Evolutionary conservation across 192 early-diverging fungal species (phyloP).

Genomic region (Gaertneriomyces semiglobifer): DNA sequence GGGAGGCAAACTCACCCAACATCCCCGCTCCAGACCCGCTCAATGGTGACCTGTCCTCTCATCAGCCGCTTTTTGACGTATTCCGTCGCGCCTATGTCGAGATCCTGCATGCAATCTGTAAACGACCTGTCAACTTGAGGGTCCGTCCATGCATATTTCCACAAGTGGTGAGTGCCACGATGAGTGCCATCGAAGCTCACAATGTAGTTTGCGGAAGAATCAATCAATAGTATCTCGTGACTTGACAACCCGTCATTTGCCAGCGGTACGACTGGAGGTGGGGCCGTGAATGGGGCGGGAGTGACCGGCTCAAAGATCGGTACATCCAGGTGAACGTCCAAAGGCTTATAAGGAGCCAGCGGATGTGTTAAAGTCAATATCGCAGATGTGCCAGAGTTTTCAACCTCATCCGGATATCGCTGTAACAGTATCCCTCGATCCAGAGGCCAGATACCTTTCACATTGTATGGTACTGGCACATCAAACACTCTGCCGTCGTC

Average conservation of each 20-base stretch:
- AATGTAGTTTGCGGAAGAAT: too few species aligned
- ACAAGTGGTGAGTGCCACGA: too few species aligned
- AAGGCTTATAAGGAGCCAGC: slow-evolving; percentile 40
- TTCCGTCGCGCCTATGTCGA: too few species aligned
- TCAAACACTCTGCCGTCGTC: slow-evolving; percentile 8
- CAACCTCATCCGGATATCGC: slow-evolving; percentile 21
- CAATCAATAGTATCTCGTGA: too few species aligned
- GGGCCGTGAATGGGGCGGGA: not conserved
- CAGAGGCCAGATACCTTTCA: slow-evolving; percentile 46
- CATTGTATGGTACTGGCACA: slow-evolving; percentile 34
- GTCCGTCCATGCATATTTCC: too few species aligned
- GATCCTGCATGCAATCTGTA: too few species aligned
- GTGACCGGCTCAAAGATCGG: not conserved
- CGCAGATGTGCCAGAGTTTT: slow-evolving; percentile 16
- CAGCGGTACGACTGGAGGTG: not conserved
- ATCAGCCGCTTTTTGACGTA: too few species aligned
- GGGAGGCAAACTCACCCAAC: too few species aligned
- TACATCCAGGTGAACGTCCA: slow-evolving; percentile 24
- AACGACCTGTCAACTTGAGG: too few species aligned
- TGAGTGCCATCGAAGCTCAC: too few species aligned
- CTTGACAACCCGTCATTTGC: not conserved
- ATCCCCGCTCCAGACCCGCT: too few species aligned
- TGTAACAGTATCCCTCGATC: slow-evolving; percentile 45
- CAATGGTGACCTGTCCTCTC: too few species aligned
- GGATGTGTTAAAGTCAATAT: slow-evolving; percentile 50